Percentiles rank a stretch among this genome's conserved stretches.
phyloP scores from a whole-genome alignment of 2,329 filamentous ascomycete genomes.

The Diaporthe capsici region DNA sequence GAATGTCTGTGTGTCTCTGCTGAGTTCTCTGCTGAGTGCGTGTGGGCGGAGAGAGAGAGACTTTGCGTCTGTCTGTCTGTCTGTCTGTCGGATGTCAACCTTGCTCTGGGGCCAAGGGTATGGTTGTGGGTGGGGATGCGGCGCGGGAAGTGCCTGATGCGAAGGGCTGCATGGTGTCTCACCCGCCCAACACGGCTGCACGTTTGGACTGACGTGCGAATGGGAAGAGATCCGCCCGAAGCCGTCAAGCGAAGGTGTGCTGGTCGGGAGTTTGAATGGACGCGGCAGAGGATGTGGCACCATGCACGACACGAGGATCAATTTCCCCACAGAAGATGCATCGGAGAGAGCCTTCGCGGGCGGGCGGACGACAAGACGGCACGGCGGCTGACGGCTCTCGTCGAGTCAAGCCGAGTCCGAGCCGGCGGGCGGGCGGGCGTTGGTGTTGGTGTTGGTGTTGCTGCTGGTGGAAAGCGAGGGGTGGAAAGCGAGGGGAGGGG shows the following conservation, averaged over 20 bases:
- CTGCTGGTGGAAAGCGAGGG: not conserved
- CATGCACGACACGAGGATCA: conserved; percentile 23
- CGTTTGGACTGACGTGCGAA: not conserved
- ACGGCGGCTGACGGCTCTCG: not conserved
- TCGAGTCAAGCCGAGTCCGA: not conserved
- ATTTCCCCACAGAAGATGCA: not conserved
- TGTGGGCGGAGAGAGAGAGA: too few species aligned
- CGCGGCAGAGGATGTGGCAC: conserved; percentile 23
- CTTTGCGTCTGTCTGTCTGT: not conserved
- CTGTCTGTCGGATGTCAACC: conserved; percentile 2
- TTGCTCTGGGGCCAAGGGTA: not conserved
- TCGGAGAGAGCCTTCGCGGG: not conserved
- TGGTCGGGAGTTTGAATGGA: not conserved
- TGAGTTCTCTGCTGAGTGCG: too few species aligned
- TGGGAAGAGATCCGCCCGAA: conserved; percentile 16
- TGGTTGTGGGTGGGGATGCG: conserved; percentile 7
- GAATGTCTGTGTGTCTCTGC: not conserved
- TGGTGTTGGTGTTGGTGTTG: not conserved
- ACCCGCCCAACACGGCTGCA: conserved; percentile 14
- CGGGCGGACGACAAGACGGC: not conserved
- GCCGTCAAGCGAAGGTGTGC: conserved; percentile 28
- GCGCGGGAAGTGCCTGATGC: conserved; percentile 19
- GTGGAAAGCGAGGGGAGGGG: not conserved
- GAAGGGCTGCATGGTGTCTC: conserved; percentile 24
- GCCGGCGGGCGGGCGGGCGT: not conserved